Conservation (phyloP, 2,329 filamentous ascomycete genomes). For the Ophiostoma pallidulum region DNA sequence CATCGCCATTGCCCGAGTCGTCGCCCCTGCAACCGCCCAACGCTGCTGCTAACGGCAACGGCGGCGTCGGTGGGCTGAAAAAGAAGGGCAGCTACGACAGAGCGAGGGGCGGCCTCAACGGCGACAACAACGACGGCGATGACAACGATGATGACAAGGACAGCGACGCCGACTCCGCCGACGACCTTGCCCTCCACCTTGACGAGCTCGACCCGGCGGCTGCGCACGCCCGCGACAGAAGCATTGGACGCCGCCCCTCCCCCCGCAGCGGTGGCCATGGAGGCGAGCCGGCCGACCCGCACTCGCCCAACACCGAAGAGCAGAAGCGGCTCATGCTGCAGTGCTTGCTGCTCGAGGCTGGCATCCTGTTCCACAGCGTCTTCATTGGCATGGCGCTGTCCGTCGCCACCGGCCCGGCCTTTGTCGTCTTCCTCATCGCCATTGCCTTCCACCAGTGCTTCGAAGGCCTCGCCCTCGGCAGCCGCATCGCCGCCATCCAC, state of each 20-base stretch:
- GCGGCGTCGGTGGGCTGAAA: not conserved
- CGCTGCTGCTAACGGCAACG: constrained; percentile 11
- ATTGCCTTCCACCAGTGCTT: constrained; percentile 84
- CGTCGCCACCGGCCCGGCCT: constrained; percentile 69
- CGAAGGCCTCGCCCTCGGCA: constrained; percentile 76
- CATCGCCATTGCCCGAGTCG: constrained; percentile 48
- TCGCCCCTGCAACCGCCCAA: constrained; percentile 29
- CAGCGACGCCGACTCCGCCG: constrained; percentile 38
- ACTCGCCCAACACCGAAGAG: constrained; percentile 39
- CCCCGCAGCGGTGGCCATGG: not conserved
- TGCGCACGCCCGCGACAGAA: constrained; percentile 12
- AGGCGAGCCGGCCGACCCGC: constrained; percentile 20
- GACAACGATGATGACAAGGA: constrained; percentile 25
- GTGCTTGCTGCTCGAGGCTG: constrained; percentile 70
- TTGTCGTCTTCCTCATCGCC: constrained; percentile 69
- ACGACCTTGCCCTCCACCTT: constrained; percentile 48
- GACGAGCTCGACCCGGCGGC: constrained; percentile 45
- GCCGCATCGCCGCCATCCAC: constrained; percentile 72
- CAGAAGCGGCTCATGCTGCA: constrained; percentile 62
- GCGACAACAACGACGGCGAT: constrained; percentile 18
- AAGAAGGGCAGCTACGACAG: not conserved
- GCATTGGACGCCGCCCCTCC: too few species aligned
- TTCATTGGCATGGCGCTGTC: constrained; percentile 84
- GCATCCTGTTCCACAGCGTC: constrained; percentile 68
- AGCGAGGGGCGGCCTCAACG: not conserved